phyloP scores from a whole-genome alignment of 169 alveolate genomes.

The Perkinsus chesapeaki region DNA sequence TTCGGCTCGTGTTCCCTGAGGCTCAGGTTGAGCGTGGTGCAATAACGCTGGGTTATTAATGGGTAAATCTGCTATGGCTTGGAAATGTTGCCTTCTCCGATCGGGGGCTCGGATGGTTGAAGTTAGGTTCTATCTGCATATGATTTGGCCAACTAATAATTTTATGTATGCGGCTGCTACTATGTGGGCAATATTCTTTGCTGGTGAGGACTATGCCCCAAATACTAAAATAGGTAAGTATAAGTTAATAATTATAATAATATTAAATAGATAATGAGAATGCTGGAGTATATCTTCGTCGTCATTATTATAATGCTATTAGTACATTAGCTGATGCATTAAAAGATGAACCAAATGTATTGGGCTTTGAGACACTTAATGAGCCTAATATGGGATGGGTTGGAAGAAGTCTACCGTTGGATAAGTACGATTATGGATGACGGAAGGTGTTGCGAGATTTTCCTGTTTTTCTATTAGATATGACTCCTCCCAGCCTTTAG shows the following conservation, averaged over 20 bases:
- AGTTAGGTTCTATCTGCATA: not conserved
- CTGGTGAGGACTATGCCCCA: conserved; percentile 14
- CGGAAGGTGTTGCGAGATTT: not conserved
- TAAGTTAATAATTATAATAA: no score
- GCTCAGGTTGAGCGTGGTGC: no score
- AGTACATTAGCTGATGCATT: not conserved
- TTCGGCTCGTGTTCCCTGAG: no score
- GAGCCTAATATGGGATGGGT: conserved; percentile 9
- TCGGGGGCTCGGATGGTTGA: no score
- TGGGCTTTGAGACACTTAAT: conserved; percentile 13
- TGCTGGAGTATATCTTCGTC: not conserved
- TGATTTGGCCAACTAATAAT: conserved; percentile 10
- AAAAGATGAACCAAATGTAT: not conserved
- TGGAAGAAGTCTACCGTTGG: not conserved
- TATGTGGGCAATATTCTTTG: conserved; percentile 5
- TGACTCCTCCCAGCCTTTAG: not conserved
- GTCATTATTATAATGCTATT: not conserved
- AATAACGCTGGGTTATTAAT: no score
- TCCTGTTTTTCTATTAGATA: not conserved
- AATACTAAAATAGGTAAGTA: not conserved
- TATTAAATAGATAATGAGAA: not conserved
- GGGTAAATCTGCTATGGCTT: no score
- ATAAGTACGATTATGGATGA: not conserved
- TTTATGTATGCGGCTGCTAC: conserved; percentile 4
- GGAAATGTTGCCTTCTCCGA: no score